Evolutionary conservation across 2,329 filamentous ascomycete species (phyloP).

Genomic region (Penicillium sp.): DNA sequence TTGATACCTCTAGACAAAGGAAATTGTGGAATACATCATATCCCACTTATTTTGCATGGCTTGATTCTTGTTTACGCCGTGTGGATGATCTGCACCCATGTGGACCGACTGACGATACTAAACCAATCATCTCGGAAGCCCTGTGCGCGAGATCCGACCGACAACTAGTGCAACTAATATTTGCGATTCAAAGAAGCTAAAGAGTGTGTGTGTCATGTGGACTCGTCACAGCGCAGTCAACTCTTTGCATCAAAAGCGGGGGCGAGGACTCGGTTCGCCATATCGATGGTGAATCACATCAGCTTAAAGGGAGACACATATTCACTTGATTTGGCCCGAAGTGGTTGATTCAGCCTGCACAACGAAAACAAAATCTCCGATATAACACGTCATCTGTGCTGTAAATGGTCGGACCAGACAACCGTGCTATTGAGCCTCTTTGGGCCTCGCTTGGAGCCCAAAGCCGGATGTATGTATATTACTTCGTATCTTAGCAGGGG

Average conservation of each 20-base stretch:
- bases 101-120: neutral
- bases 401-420: neutral
- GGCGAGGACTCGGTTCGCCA: neutral
- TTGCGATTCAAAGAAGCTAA: neutral
- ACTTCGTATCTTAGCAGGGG: neutral
- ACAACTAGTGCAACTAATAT: neutral
- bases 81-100: constrained; percentile 7
- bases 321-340: neutral
- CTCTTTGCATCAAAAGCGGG: neutral
- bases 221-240: neutral
- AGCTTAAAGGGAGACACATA: neutral
- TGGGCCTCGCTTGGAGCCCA: neutral
- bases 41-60: neutral
- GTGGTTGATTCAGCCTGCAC: neutral
- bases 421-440: neutral
- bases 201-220: neutral
- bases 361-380: neutral
- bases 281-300: neutral
- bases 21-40: neutral
- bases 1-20: neutral
- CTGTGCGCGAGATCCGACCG: neutral
- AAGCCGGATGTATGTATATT: neutral
- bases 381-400: constrained; percentile 1
- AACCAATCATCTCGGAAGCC: neutral
- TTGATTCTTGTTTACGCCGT: constrained; percentile 6